These are phyloP conservation scores for Sisymbrium altissimum DNA, from an alignment of 345 rosid species.

Conservation along the genomic window DNA sequence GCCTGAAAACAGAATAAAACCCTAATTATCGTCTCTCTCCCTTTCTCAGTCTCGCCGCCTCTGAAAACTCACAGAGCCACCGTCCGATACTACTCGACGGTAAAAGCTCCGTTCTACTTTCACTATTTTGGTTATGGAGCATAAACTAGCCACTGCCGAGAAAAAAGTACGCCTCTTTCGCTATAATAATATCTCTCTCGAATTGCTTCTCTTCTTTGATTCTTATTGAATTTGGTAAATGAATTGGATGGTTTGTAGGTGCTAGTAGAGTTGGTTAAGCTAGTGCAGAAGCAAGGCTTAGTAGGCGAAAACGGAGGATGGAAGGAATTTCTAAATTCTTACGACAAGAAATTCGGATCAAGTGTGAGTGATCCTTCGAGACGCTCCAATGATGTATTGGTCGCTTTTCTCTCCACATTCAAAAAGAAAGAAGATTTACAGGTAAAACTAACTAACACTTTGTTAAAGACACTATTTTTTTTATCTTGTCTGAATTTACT, in stretches of 20 bases:
- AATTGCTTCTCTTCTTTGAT: background rate
- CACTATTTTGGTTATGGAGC: slow-evolving; percentile 32
- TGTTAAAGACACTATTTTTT: background rate
- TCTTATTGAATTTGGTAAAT: background rate
- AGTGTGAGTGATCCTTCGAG: slow-evolving; percentile 68
- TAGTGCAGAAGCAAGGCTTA: slow-evolving; percentile 56
- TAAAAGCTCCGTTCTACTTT: background rate
- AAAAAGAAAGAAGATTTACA: slow-evolving; percentile 41
- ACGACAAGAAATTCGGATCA: slow-evolving; percentile 56
- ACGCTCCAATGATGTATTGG: slow-evolving; percentile 51
- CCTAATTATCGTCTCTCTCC: slow-evolving; percentile 16
- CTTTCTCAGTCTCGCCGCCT: slow-evolving; percentile 15
- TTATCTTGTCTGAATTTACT: background rate
- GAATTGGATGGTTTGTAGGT: slow-evolving; percentile 35
- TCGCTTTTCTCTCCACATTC: slow-evolving; percentile 60
- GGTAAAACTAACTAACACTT: slow-evolving; percentile 31
- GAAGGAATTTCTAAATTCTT: slow-evolving; percentile 60
- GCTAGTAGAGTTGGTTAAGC: slow-evolving; percentile 63
- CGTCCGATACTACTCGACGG: slow-evolving; percentile 9
- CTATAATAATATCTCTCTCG: background rate
- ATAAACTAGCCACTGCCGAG: slow-evolving; percentile 40
- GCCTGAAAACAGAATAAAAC: slow-evolving; percentile 4
- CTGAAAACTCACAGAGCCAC: slow-evolving; percentile 2
- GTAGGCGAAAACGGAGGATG: slow-evolving; percentile 57
- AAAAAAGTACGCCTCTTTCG: slow-evolving; percentile 23